These are phyloP conservation scores for Setomelanomma holmii DNA, from an alignment of 2,329 filamentous ascomycete genomes.

Conservation along the genomic window DNA sequence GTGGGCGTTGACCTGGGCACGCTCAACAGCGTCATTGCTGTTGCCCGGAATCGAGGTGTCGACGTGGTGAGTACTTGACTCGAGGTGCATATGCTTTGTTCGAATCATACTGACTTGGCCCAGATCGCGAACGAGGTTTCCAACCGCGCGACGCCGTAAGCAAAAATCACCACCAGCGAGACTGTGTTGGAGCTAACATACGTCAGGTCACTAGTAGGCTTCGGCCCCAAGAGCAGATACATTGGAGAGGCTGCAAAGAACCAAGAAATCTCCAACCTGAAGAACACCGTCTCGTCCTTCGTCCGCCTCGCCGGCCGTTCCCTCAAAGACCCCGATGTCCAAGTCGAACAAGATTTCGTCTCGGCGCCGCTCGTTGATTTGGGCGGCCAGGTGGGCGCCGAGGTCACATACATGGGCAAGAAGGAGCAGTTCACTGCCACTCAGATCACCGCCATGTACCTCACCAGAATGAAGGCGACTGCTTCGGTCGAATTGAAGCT, in stretches of 20 bases:
- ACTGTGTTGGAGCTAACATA: constrained; percentile 15
- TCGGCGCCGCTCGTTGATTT: constrained; percentile 86
- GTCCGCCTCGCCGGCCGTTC: constrained; percentile 91
- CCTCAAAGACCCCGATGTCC: constrained; percentile 88
- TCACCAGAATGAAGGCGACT: constrained; percentile 92
- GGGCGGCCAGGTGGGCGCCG: constrained; percentile 92
- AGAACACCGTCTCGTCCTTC: constrained; percentile 94
- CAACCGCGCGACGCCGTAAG: constrained; percentile 97
- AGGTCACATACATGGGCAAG: constrained; percentile 91
- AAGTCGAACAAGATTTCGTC: constrained; percentile 90
- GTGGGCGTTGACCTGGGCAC: constrained; percentile 93
- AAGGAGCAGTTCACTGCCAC: constrained; percentile 95
- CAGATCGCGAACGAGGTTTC: constrained; percentile 99
- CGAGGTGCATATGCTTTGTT: not conserved
- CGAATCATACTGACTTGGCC: constrained; percentile 39
- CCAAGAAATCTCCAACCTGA: constrained; percentile 98
- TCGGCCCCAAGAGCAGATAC: constrained; percentile 91
- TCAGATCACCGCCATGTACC: constrained; percentile 92
- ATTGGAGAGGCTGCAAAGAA: constrained; percentile 96
- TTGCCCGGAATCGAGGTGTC: constrained; percentile 97
- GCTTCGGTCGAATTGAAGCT: constrained; percentile 86
- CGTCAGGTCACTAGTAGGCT: constrained; percentile 81
- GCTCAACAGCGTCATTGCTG: constrained; percentile 95
- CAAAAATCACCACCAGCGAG: constrained; percentile 40
- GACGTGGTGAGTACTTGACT: constrained; percentile 80